Evolutionary conservation across 306 rosid species (phyloP).

Genomic region (Rosa rugosa): DNA sequence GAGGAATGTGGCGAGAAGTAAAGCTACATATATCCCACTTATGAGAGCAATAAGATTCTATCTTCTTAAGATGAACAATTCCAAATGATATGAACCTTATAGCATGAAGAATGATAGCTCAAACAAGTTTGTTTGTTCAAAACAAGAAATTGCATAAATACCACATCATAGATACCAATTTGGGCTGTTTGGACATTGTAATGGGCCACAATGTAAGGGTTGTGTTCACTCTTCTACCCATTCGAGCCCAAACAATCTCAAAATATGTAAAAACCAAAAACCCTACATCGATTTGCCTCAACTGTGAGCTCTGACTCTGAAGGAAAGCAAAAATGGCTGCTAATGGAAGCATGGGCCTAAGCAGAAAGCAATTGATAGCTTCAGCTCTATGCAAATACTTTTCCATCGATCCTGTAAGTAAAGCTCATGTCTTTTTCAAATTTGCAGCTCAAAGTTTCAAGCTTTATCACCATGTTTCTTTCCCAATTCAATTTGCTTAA

Average conservation of each 20-base stretch:
- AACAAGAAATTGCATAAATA: neutral
- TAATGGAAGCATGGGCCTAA: constrained; percentile 21
- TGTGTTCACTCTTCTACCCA: neutral
- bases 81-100: neutral
- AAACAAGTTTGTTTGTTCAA: neutral
- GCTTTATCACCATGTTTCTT: constrained; percentile 2
- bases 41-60: neutral
- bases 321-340: constrained; percentile 53
- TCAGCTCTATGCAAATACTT: constrained; percentile 58
- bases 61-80: neutral
- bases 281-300: constrained; percentile 9
- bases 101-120: neutral
- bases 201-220: neutral
- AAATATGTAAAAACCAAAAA: neutral
- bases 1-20: neutral
- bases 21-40: neutral
- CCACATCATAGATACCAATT: neutral
- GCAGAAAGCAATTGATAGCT: constrained; percentile 47
- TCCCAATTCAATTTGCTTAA: constrained; percentile 4
- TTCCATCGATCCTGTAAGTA: constrained; percentile 66
- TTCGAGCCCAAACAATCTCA: constrained; percentile 3
- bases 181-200: neutral
- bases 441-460: constrained; percentile 7
- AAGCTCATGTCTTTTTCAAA: constrained; percentile 1
- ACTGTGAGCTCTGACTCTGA: constrained; percentile 7